Base-by-base conservation (phyloP, 2,329 filamentous ascomycete genomes). In the Aspergillus sp. region DNA sequence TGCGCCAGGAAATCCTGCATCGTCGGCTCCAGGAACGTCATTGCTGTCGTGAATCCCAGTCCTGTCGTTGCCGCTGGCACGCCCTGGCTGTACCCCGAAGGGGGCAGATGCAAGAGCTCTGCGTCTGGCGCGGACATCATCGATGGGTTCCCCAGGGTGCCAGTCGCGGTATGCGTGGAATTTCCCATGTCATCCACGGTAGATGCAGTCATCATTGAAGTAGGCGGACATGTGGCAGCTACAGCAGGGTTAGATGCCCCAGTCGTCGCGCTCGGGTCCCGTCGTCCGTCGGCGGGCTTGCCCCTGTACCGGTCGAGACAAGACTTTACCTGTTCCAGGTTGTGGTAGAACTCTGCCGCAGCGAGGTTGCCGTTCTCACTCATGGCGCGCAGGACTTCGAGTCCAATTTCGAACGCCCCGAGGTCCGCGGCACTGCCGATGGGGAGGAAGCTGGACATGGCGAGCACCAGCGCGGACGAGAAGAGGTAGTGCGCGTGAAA, bases 401-500 rank as follows among this genome's bases (percentile, higher is more conserved):
- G 55, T 2, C 65, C 66, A 0, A 65, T 67, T 52, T 70, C 68
- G 47, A 71, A 71, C 1, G 62, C 59, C 1, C 58, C 59, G 47
- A 68, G 57, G 45, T 71, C 68, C 11, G 58, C 58, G 1, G 66
- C 61, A 31, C 57, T 68, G 4, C 66, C 68, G 38, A 69, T 64
- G 1, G 67, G 65, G 2, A 70, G 63, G 45, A 71, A 68, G 49
- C 60, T 67, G 20, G 70, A 71, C 60, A 73, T 70, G 43, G 67
- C 69, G 5, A 73, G 59, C n/a, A 71, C 67, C 0, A 71, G 55
- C 1, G 70, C 68, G 0, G 70, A 67, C 16, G 70, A 71, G 50
- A 74, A 74, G 20, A 74, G 67, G 38, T 72, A 72, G 54, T 72
- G 70, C 0, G 70, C 68, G 53, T 74, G 69, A 54, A 71, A 73